Evolutionary conservation across 805 yeast genomes (phyloP), one percentile per base, ranked within the genome.

Genomic region (Deakozyma indianensis): DNA sequence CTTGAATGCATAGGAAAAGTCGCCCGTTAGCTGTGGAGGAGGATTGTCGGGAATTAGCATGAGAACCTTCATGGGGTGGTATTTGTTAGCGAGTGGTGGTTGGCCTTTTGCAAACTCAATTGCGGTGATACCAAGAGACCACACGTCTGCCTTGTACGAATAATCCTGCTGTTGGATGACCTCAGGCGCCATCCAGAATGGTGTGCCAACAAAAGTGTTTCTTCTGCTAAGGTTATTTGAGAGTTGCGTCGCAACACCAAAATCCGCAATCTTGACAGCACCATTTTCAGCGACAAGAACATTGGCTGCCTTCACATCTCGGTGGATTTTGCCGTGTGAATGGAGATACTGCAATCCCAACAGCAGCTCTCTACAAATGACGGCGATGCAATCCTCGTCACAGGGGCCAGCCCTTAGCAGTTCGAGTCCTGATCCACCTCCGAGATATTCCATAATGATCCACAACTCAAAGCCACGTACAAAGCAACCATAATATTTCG

Each of bases 161-260:
- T 78, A 74, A 49, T 73, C 75, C 51, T 75, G 94, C 61, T 90
- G 96, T 65, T 84, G 74, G 35, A 90, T 90, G 25, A 90, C 98
- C 61, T 90, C 98, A 0, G 98, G 98, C 0, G 98, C 96, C 98
- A 92, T 92, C 98, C 98, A 92, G 59, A 87, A 92, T 20, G 71
- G 71, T 3, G 71, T 67, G 2, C 71, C 71, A 4, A 68, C 71
- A 53, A 67, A 68, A 14, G 71, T 67, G 49, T 67, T 65, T 35
- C 71, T 50, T 4, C 77, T 68, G 16, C 75, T 68, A 47, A 75
- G 63, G 53, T 74, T 69, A 44, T 78, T 79, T 1, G 78, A 70
- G 3, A 76, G 69, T 53, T 79, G 83, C 0, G 96, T 84, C 1
- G 97, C 94, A 9, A 90, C 96, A 1, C 97, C 97, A 62, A 90